Percentiles rank a stretch among this genome's conserved stretches.
Evolutionary conservation across 2,329 filamentous ascomycete species (phyloP).

Genomic region (Hansfordia pulvinata): DNA sequence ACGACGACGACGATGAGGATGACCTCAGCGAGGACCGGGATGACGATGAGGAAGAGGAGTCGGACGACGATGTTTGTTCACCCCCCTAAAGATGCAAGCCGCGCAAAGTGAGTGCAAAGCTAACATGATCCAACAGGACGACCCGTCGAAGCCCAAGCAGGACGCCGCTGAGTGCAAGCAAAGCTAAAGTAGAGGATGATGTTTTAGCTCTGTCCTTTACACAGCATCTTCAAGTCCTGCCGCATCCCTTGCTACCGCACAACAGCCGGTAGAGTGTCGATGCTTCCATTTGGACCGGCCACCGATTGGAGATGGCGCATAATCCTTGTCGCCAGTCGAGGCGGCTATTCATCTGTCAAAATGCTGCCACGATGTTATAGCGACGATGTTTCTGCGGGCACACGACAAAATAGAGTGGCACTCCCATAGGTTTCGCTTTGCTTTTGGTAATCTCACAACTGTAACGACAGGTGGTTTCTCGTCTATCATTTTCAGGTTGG

Average conservation of each 20-base stretch:
- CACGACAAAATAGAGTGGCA: constrained; percentile 19
- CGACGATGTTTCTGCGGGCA: too few species aligned
- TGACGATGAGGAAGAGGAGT: constrained; percentile 70
- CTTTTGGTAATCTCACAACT: constrained; percentile 18
- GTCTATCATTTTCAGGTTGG: constrained; percentile 13
- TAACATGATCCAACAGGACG: constrained; percentile 44
- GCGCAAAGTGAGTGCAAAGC: background rate
- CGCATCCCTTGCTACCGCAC: too few species aligned
- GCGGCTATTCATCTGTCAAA: constrained; percentile 14
- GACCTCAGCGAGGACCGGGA: constrained; percentile 65
- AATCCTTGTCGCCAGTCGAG: too few species aligned
- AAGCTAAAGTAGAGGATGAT: constrained; percentile 43
- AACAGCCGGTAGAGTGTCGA: too few species aligned
- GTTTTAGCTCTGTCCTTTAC: constrained; percentile 3
- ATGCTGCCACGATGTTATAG: constrained; percentile 18
- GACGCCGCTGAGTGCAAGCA: constrained; percentile 94
- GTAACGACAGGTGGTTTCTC: constrained; percentile 20
- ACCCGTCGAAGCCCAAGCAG: constrained; percentile 81
- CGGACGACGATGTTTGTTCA: constrained; percentile 59
- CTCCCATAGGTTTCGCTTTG: constrained; percentile 15
- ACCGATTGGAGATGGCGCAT: too few species aligned
- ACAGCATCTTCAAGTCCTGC: too few species aligned
- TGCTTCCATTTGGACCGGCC: too few species aligned
- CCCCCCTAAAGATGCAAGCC: constrained; percentile 2
- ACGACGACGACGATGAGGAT: constrained; percentile 79